Conservation (phyloP, 139 green algal species). For the Chlamydomonas schloesseri region DNA sequence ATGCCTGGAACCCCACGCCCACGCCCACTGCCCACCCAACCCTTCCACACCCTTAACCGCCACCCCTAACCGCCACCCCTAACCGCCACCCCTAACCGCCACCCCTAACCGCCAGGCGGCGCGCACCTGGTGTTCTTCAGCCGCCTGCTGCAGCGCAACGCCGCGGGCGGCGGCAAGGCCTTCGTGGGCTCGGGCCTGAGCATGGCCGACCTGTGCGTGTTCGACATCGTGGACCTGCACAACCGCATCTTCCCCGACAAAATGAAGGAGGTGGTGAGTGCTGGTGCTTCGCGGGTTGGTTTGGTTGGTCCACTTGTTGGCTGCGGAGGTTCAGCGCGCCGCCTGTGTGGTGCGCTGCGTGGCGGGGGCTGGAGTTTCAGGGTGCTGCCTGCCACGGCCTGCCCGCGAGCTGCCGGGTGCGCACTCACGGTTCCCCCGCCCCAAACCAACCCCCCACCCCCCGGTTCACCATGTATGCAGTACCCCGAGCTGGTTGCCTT, state of each 20-base stretch:
- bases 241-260: slow-evolving; percentile 59
- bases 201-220: slow-evolving; percentile 57
- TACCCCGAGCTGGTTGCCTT: slow-evolving; percentile 59
- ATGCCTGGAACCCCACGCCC: too few relatives aligned
- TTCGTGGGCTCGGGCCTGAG: slow-evolving; percentile 54
- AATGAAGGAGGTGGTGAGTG: slow-evolving; percentile 49
- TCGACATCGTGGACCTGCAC: slow-evolving; percentile 68
- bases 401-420: too few relatives aligned
- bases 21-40: too few relatives aligned
- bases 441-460: too few relatives aligned
- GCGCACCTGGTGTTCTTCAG: slow-evolving; percentile 50
- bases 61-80: too few relatives aligned
- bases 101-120: not conserved
- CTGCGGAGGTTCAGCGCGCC: not conserved
- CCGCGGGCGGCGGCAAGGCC: slow-evolving; percentile 10
- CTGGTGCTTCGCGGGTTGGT: too few relatives aligned
- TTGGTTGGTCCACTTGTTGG: not conserved
- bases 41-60: too few relatives aligned
- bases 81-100: not conserved
- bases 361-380: too few relatives aligned
- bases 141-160: slow-evolving; percentile 12
- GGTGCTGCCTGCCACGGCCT: too few relatives aligned
- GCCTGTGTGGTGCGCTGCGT: not conserved
- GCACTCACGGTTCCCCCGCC: too few relatives aligned
- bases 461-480: too few relatives aligned